Base-by-base conservation (phyloP, 2,329 filamentous ascomycete genomes). In the Hortaea sp. region DNA sequence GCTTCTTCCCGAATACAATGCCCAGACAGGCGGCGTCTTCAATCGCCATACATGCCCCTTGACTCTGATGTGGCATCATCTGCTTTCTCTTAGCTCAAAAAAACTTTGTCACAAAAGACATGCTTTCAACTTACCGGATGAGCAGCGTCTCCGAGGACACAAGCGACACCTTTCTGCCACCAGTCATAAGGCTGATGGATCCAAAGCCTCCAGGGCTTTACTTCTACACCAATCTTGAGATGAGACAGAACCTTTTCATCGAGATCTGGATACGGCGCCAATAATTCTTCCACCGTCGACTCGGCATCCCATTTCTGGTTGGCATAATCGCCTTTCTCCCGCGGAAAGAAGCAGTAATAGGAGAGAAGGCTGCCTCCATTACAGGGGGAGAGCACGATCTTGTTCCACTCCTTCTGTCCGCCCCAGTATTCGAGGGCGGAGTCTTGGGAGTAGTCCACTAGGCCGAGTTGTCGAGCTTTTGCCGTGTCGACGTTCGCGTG, bases 311-410 rank as follows among this genome's bases (percentile, higher is more conserved):
- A 84, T 7, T 69, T 71, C 44, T 84, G 79, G 39, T 66, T 75
- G 3, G 71, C 69, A 57, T 79, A 84, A 58, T 84, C 78, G 5
- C 77, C 77, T 49, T 72, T 69, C 5, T 73, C 70, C 1, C 76
- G 70, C 0, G 79, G 75, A 63, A 82, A 84, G 69, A 84, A 84
- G 65, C 80, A 83, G 65, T 85, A 85, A 66, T 82, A 85, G 0
- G 79, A 82, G 3, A 84, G 69, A 2, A 84, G 66, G 49, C 75
- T 75, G 44, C 81, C 80, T 20, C 74, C 75, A 57, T 83, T 81
- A 66, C 82, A 85, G 5, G 81, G 79, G 0, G 79, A 83, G 1
- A 85, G 67, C 5, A 85, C 81, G 48, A 85, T 84, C 70, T 85
- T 85, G 63, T 84, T 77, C 41, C 49, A 53, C 56, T 77, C 78